These are phyloP conservation scores for Closterium sp. DNA, from an alignment of 139 green algal species.

Conservation along the genomic window DNA sequence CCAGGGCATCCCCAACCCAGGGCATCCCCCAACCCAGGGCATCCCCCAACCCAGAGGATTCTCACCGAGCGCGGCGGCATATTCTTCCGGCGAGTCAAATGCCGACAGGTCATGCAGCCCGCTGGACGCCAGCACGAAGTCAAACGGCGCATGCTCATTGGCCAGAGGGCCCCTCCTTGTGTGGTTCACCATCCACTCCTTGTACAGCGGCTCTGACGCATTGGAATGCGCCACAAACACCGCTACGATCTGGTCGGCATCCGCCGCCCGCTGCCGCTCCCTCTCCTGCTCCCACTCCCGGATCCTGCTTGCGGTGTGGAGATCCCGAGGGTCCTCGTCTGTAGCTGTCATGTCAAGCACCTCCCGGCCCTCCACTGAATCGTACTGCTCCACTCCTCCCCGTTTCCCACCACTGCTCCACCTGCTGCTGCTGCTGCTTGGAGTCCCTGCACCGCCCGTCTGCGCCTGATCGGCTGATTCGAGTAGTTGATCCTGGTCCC, in stretches of 20 bases:
- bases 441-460: not conserved
- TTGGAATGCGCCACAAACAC: conserved; percentile 20
- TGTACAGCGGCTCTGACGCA: conserved; percentile 10
- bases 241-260: not conserved
- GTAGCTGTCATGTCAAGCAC: not conserved
- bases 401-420: not conserved
- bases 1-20: no score
- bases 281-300: not conserved
- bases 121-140: conserved; percentile 25
- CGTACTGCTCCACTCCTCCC: not conserved
- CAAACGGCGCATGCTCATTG: conserved; percentile 25
- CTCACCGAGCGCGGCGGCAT: conserved; percentile 1
- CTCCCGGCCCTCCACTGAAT: not conserved
- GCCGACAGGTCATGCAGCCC: conserved; percentile 21
- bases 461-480: no score
- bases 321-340: not conserved
- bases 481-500: not conserved
- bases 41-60: not conserved
- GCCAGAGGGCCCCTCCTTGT: conserved; percentile 1
- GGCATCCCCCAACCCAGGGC: no score
- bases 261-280: not conserved
- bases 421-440: not conserved
- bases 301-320: not conserved
- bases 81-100: conserved; percentile 17
- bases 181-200: conserved; percentile 28